Evolutionary conservation across 805 yeast genomes (phyloP), one percentile per base, ranked within the genome.

Genomic region (Yamadazyma scolyti): DNA sequence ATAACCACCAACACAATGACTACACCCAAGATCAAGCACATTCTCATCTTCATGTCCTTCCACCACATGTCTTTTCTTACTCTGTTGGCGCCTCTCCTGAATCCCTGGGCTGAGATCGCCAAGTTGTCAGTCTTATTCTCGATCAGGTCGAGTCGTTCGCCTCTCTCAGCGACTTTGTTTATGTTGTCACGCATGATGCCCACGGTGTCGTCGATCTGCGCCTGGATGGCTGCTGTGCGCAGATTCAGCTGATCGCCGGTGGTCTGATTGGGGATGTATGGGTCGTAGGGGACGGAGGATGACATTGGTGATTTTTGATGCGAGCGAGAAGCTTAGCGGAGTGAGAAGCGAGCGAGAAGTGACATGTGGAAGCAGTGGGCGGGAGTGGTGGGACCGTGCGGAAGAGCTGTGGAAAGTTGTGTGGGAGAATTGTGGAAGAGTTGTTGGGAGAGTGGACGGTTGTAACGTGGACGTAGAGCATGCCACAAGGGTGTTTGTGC

Each of bases 21-120:
- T 16, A 81, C 79, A 17, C 82, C 83, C 28, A 82, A 77, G 37
- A 89, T 81, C 36, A 85, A 64, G 61, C 97, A 90, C 70, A 89
- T 67, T 61, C 95, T 82, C 90, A 93, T 83, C 69, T 93, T 93
- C 77, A 93, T 74, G 58, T 90, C 96, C 62, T 93, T 90, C 84
- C 95, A 85, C 97, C 97, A 90, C 97, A 90, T 90, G 55, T 89
- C 95, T 61, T 89, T 90, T 65, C 98, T 84, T 28, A 90, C 97
- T 49, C 95, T 80, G 65, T 90, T 90, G 37, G 98, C 97, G 23
- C 96, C 95, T 56, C 95, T 77, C 57, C 94, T 86, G 69, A 93
- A 90, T 21, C 95, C 93, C 47, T 86, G 90, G 7, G 98, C 97
- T 27, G 86, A 77, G 27, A 81, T 86, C 25, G 95, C 95, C 48